Percentiles rank a stretch among this genome's conserved stretches.
Evolutionary conservation across 148 eudicot genomes (phyloP).

Genomic region (Camellia japonica): DNA sequence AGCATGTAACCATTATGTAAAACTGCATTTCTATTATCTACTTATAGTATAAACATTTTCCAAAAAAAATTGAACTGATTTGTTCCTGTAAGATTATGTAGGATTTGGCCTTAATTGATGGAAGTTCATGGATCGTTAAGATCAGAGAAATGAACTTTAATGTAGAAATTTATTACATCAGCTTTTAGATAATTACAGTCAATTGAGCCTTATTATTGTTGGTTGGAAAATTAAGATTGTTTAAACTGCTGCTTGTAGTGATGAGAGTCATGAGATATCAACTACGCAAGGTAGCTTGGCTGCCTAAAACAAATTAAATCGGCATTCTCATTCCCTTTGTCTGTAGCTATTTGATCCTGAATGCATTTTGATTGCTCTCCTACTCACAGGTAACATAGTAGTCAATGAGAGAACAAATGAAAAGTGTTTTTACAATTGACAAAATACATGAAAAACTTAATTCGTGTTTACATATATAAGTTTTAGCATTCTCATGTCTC

Average conservation of each 20-base stretch:
- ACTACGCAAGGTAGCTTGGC: not conserved
- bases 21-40: not conserved
- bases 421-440: not conserved
- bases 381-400: not conserved
- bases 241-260: not conserved
- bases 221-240: not conserved
- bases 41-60: too few relatives aligned
- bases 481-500: not conserved
- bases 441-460: not conserved
- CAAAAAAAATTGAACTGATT: not conserved
- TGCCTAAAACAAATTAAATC: not conserved
- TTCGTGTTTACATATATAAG: not conserved
- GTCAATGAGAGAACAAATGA: not conserved
- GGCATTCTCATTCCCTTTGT: not conserved
- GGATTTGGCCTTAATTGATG: not conserved
- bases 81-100: not conserved
- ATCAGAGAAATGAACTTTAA: not conserved
- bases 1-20: not conserved
- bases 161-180: not conserved
- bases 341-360: slow-evolving; percentile 4
- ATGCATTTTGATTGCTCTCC: not conserved
- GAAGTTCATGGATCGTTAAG: not conserved
- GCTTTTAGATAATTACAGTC: not conserved
- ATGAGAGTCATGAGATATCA: slow-evolving; percentile 4
- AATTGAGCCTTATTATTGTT: not conserved